Percentiles rank a stretch among this genome's conserved stretches.
Evolutionary conservation across 352 stramenopile genomes (phyloP).

Genomic region (Halophytophthora batemanensis): DNA sequence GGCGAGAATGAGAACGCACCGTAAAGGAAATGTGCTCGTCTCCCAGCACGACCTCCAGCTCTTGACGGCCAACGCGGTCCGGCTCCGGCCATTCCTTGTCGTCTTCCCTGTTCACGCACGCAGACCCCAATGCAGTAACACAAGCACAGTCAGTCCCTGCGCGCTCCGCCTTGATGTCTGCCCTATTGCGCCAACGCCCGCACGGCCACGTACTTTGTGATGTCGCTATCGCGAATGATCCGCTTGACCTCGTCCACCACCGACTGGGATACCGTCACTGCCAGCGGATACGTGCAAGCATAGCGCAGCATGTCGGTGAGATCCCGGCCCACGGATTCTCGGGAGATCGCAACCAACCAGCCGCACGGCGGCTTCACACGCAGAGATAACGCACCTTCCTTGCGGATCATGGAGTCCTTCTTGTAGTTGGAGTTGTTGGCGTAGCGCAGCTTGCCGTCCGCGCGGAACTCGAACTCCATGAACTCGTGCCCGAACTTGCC

Average conservation of each 20-base stretch:
- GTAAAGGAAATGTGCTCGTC: constrained; percentile 98
- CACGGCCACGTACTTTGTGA: constrained; percentile 74
- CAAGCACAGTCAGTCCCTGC: background rate
- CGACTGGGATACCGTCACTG: constrained; percentile 88
- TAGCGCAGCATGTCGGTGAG: background rate
- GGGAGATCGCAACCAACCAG: background rate
- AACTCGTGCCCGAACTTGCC: constrained; percentile 97
- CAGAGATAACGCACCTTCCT: constrained; percentile 95
- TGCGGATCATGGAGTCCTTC: constrained; percentile 96
- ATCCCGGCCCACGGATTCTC: background rate
- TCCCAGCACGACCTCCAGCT: constrained; percentile 95
- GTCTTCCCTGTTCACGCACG: constrained; percentile 70
- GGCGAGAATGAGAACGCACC: constrained; percentile 33
- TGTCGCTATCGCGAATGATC: constrained; percentile 91
- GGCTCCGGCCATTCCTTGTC: constrained; percentile 96
- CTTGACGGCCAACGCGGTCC: constrained; percentile 90
- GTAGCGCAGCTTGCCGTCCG: constrained; percentile 92
- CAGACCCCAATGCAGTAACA: constrained; percentile 4
- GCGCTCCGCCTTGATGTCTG: background rate
- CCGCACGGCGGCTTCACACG: background rate
- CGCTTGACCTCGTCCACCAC: constrained; percentile 94
- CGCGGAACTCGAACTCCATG: constrained; percentile 96
- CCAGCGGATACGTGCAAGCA: background rate
- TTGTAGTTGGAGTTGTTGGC: constrained; percentile 99
- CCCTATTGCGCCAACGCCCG: background rate